Conservation (phyloP, 345 rosid species). For the Citrus maxima region DNA sequence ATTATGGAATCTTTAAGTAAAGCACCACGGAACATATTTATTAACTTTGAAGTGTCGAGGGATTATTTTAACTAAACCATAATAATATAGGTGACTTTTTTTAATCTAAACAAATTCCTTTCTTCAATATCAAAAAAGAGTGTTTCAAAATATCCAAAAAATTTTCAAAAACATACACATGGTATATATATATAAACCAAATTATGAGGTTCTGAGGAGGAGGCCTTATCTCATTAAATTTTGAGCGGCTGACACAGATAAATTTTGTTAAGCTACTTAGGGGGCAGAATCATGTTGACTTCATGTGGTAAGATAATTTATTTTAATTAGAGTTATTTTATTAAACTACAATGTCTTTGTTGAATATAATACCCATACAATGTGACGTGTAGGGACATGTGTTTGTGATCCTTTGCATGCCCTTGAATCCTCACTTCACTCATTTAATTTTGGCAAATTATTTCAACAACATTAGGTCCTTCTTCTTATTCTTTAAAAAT, state of each 20-base stretch:
- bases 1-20: neutral
- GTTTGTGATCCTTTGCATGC: neutral
- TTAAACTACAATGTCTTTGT: neutral
- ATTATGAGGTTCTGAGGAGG: neutral
- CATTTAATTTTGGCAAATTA: neutral
- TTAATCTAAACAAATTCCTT: no score
- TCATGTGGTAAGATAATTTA: constrained; percentile 15
- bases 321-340: constrained; percentile 1
- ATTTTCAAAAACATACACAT: no score
- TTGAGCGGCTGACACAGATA: neutral
- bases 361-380: neutral
- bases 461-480: neutral
- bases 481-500: no score
- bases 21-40: neutral
- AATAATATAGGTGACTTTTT: no score
- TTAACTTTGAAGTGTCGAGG: neutral
- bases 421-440: neutral
- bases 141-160: neutral
- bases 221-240: constrained; percentile 1
- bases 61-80: no score
- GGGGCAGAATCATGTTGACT: constrained; percentile 16
- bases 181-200: neutral
- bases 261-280: neutral
- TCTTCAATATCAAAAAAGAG: neutral
- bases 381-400: constrained; percentile 12